Evolutionary conservation across 805 yeast genomes (phyloP).

Genomic region (Alloascoidea africana): DNA sequence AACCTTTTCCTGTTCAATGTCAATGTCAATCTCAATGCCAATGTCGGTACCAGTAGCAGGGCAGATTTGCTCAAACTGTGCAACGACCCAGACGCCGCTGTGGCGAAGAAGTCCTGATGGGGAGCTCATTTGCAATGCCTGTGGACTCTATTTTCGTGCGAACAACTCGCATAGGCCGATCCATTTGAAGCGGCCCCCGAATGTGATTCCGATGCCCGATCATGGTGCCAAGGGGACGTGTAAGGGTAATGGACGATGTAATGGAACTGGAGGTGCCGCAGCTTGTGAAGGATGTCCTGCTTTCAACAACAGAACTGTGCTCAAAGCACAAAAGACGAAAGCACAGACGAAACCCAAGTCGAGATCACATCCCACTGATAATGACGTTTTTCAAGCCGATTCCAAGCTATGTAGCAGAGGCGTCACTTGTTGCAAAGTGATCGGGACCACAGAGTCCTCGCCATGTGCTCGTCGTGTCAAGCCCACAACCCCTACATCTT

Average conservation of each 20-base stretch:
- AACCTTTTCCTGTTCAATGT: too few species aligned
- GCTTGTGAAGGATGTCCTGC: constrained; percentile 82
- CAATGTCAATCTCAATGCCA: too few species aligned
- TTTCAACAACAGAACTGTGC: constrained; percentile 41
- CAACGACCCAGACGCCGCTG: constrained; percentile 81
- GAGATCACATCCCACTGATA: too few species aligned
- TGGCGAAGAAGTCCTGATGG: constrained; percentile 94
- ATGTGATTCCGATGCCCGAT: constrained; percentile 6
- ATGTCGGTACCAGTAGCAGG: too few species aligned
- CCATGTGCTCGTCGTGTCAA: too few species aligned
- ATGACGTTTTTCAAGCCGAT: too few species aligned
- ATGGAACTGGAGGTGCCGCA: constrained; percentile 74
- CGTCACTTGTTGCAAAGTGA: neutral
- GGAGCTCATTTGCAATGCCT: constrained; percentile 87
- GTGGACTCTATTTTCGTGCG: constrained; percentile 68
- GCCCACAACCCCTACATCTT: too few species aligned
- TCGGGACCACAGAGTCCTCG: neutral
- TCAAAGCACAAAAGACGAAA: too few species aligned
- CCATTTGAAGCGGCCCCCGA: constrained; percentile 42
- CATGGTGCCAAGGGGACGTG: constrained; percentile 35
- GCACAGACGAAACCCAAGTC: constrained; percentile 4
- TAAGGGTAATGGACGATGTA: constrained; percentile 66
- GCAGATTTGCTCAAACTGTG: constrained; percentile 73
- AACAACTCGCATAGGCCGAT: constrained; percentile 51
- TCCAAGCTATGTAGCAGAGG: too few species aligned